Evolutionary conservation across 192 early-diverging fungal genomes (phyloP), one percentile per base, ranked within the genome.

Genomic region (Haplosporangium gracile): DNA sequence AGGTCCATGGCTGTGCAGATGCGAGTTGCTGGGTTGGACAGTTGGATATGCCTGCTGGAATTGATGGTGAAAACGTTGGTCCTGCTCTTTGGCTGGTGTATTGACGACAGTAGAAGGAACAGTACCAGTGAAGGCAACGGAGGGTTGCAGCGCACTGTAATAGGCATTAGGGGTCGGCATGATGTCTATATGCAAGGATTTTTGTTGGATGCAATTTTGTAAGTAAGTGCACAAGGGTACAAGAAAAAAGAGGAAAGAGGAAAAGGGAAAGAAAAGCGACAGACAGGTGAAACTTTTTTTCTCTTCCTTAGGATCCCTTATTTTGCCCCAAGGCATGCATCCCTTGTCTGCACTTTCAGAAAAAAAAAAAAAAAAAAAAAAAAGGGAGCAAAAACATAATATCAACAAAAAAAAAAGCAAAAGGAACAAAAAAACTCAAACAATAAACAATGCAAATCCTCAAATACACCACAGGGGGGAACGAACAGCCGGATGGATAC

Each of bases 151-250:
- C 13, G 81, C 55, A 10, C 76, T 72, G 40, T 70, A 74, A 38
- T 70, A 73, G 43, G 75, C 60, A 71, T 82, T 82, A 24, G 75
- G 70, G 36, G 81, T 74, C 4, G 81, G 81, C 81, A 82, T 82
- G 57, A 63, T 77, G 55, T 76, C 80, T 82, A 76, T 39, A 39
- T 29, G 71, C 40, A 45, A 40, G 71, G 24, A 49, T 51, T 20
- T 51, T 45, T 45, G 6, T 29, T 22, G 43, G 42, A 18, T 40
- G 39, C 39, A 40, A 40, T 29, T 34, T 39, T 65, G 26, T 29
- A 65, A 32, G 26, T 29, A 65, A 32, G 29, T 29, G 45, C 34
- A 68, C 36, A 15, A 43, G 10, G 22, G 63, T 24, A 70, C 43
- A 26, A 51, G 32, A 53, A 53, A 65, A 68, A 13, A 42, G 32